phyloP scores from a whole-genome alignment of 2,329 filamentous ascomycete genomes.

The Alternaria novae-zelandiae region DNA sequence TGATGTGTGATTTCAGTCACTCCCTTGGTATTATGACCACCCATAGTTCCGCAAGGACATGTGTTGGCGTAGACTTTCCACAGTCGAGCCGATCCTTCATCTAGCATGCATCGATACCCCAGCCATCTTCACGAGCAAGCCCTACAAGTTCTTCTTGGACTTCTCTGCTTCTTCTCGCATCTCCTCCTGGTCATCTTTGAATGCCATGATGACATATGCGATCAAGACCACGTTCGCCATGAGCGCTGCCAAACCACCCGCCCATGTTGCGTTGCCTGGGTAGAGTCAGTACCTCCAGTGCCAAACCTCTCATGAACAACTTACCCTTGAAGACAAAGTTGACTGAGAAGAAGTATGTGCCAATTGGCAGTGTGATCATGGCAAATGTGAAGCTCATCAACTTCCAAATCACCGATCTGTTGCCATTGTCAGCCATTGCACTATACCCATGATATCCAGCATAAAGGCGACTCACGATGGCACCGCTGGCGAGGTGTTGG shows the following conservation, averaged over 20 bases:
- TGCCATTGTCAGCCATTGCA: slow-evolving; percentile 6
- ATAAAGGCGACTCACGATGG: slow-evolving; percentile 67
- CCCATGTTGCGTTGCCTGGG: slow-evolving; percentile 84
- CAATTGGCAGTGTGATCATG: slow-evolving; percentile 87
- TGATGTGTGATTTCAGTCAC: neutral
- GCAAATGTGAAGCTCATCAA: slow-evolving; percentile 87
- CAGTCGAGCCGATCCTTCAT: neutral
- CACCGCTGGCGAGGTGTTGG: slow-evolving; percentile 81
- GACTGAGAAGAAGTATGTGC: slow-evolving; percentile 84
- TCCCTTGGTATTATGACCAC: neutral
- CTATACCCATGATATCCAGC: neutral
- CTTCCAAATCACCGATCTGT: slow-evolving; percentile 84
- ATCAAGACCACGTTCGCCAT: slow-evolving; percentile 91
- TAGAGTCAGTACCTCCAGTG: slow-evolving; percentile 8
- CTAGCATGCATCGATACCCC: neutral
- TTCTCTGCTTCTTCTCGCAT: slow-evolving; percentile 55
- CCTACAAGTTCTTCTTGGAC: slow-evolving; percentile 44
- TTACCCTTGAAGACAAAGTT: slow-evolving; percentile 78
- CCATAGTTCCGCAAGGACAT: neutral
- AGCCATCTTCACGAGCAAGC: neutral
- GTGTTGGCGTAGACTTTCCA: neutral
- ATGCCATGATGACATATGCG: slow-evolving; percentile 88
- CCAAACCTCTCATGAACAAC: slow-evolving; percentile 15
- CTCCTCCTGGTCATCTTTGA: slow-evolving; percentile 77
- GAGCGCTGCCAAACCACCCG: slow-evolving; percentile 83